Conservation (phyloP, 208 protist species). For the Balamuthia mandrillaris region DNA sequence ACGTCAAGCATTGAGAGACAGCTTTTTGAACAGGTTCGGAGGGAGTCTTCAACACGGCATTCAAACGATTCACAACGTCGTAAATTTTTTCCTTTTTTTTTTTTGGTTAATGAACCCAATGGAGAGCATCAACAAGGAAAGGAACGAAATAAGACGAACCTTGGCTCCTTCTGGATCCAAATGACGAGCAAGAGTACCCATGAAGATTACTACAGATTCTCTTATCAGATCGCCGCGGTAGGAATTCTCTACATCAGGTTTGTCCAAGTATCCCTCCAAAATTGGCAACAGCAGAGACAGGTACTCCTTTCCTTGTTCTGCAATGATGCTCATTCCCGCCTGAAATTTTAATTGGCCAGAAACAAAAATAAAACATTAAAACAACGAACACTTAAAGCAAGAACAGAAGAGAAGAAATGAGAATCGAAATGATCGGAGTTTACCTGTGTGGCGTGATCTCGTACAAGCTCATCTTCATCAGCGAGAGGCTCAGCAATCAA, state of each 20-base stretch:
- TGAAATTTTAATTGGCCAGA: not conserved
- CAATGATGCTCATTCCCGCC: conserved; percentile 31
- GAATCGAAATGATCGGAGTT: too few relatives aligned
- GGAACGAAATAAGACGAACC: conserved; percentile 15
- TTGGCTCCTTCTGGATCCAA: conserved; percentile 57
- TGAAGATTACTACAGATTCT: conserved; percentile 62
- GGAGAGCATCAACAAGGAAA: not conserved
- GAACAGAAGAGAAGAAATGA: too few relatives aligned
- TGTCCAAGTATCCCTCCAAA: conserved; percentile 18
- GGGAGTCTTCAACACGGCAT: conserved; percentile 69
- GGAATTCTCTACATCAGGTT: not conserved
- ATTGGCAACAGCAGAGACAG: not conserved
- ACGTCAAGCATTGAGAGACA: conserved; percentile 66
- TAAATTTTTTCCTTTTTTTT: conserved; percentile 36
- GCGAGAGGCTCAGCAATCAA: not conserved
- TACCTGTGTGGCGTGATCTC: conserved; percentile 26
- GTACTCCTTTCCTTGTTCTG: conserved; percentile 10
- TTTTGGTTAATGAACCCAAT: not conserved
- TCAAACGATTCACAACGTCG: conserved; percentile 59
- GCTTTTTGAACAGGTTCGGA: conserved; percentile 75
- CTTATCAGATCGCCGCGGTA: conserved; percentile 38
- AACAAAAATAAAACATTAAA: not conserved
- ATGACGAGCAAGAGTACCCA: conserved; percentile 67
- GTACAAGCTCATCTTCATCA: not conserved
- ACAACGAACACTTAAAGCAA: not conserved